Evolutionary conservation across 2,329 filamentous ascomycete species (phyloP).

Genomic region (Alternaria atra): DNA sequence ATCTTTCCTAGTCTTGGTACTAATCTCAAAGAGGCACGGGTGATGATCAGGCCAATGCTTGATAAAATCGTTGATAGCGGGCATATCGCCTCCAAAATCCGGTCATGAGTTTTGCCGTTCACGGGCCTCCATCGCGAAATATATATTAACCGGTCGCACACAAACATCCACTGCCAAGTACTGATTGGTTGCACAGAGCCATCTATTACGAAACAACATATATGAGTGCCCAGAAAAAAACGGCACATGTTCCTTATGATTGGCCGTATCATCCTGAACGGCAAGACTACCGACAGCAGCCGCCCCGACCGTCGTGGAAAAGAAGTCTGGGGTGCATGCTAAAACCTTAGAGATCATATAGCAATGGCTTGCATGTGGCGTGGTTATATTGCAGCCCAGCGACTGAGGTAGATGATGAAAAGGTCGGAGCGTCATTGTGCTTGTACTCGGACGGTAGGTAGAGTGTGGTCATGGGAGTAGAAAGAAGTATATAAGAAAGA

Average conservation of each 20-base stretch:
- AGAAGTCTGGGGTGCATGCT: slow-evolving; percentile 18
- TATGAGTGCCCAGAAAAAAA: slow-evolving; percentile 10
- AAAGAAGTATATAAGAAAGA: slow-evolving; percentile 22
- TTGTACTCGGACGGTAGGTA: slow-evolving; percentile 4
- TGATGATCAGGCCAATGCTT: not conserved
- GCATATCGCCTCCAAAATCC: slow-evolving; percentile 11
- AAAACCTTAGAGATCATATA: slow-evolving; percentile 13
- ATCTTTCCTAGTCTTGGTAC: no score
- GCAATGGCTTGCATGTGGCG: slow-evolving; percentile 16
- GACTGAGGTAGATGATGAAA: slow-evolving; percentile 12
- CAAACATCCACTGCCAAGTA: slow-evolving; percentile 18
- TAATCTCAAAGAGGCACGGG: no score
- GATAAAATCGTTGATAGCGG: not conserved
- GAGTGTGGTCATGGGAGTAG: not conserved
- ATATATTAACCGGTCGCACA: slow-evolving; percentile 28
- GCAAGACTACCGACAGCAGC: slow-evolving; percentile 3
- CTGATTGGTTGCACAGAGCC: slow-evolving; percentile 19
- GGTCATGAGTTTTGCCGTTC: slow-evolving; percentile 17
- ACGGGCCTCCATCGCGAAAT: slow-evolving; percentile 21
- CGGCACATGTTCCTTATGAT: not conserved
- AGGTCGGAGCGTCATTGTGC: slow-evolving; percentile 5
- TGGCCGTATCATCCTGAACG: not conserved
- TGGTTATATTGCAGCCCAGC: slow-evolving; percentile 18
- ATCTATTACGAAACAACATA: slow-evolving; percentile 23
- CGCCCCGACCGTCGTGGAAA: not conserved